Base-by-base conservation (phyloP, 768 basidiomycete genomes). In the Pleurotus salmoneostramineus region DNA sequence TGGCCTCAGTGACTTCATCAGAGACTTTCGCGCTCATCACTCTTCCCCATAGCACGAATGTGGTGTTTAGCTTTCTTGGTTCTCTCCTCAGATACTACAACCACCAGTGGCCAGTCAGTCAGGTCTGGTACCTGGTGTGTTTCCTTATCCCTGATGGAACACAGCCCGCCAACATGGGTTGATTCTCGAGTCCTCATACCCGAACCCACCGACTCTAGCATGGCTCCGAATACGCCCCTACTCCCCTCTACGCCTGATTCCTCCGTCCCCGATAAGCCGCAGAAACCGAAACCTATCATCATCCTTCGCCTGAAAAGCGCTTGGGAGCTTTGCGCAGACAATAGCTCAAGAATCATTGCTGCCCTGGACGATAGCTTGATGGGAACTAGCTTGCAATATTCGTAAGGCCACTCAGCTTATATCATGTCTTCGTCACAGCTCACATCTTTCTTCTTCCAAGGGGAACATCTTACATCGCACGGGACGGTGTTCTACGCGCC, bases 151-250 rank as follows among this genome's bases (percentile, higher is more conserved):
- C 66, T 88, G 4, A 69, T 81, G 5, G 81, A 83, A 54, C 72
- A 81, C 51, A 85, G 85, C 58, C 78, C 83, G 0, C 80, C 86
- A 2, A 83, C 85, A 4, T 82, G 74, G 61, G 61, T 88, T 37
- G 78, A 87, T 62, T 79, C 82, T 0, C 74, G 74, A 3, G 70
- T 88, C 6, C 56, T 84, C 36, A 72, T 85, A 40, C 65, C 70
- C 0, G 69, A 76, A 21, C 73, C 70, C 17, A 64, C 61, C 4
- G 59, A 61, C 8, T 56, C 54, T 34, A 51, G 56, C n/a, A 49
- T 46, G 8, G 7, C 56, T 8, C 36, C 60, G 15, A 35, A 10
- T 42, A 54, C 55, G 44, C 58, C 57, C 21, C 56, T 56, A 45
- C 63, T 34, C 21, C 37, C 56, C 48, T 36, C 52, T 44, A 35